Evolutionary conservation across 805 yeast genomes (phyloP).

Genomic region (Cyberlindnera euphorbiae): DNA sequence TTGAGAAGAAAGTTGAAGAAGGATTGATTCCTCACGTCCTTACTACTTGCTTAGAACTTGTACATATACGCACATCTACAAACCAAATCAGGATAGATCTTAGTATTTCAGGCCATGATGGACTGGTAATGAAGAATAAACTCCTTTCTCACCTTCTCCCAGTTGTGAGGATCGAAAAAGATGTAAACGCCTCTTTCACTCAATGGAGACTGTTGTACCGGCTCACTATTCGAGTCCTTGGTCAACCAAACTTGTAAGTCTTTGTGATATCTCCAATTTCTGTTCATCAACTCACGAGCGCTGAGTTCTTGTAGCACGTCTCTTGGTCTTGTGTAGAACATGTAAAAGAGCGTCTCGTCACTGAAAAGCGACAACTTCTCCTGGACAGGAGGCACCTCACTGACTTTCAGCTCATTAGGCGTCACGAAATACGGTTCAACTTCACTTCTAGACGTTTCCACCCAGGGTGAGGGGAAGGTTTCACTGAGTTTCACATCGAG

Average conservation of each 20-base stretch:
- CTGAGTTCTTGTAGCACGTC: constrained; percentile 92
- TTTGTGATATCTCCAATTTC: constrained; percentile 97
- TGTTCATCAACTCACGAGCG: constrained; percentile 80
- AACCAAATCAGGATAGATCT: neutral
- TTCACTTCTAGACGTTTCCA: constrained; percentile 83
- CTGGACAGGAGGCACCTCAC: constrained; percentile 15
- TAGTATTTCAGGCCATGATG: constrained; percentile 39
- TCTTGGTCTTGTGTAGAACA: constrained; percentile 89
- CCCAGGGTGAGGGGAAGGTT: constrained; percentile 90
- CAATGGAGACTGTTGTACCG: constrained; percentile 72
- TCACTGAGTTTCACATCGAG: constrained; percentile 42
- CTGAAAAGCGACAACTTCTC: constrained; percentile 59
- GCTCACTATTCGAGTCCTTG: constrained; percentile 86
- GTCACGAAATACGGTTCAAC: constrained; percentile 78
- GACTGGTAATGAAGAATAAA: constrained; percentile 57
- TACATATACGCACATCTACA: neutral
- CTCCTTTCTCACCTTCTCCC: constrained; percentile 89
- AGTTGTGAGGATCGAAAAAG: constrained; percentile 90
- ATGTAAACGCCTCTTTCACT: constrained; percentile 92
- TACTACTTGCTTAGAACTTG: neutral
- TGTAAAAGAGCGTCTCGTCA: constrained; percentile 90
- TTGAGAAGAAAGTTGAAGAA: constrained; percentile 53
- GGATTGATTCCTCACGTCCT: constrained; percentile 13
- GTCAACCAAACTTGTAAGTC: constrained; percentile 96
- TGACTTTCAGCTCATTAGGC: constrained; percentile 41